These are phyloP conservation scores for Rhodosporidiobolus odoratus DNA, from an alignment of 768 basidiomycete species.

Conservation along the genomic window DNA sequence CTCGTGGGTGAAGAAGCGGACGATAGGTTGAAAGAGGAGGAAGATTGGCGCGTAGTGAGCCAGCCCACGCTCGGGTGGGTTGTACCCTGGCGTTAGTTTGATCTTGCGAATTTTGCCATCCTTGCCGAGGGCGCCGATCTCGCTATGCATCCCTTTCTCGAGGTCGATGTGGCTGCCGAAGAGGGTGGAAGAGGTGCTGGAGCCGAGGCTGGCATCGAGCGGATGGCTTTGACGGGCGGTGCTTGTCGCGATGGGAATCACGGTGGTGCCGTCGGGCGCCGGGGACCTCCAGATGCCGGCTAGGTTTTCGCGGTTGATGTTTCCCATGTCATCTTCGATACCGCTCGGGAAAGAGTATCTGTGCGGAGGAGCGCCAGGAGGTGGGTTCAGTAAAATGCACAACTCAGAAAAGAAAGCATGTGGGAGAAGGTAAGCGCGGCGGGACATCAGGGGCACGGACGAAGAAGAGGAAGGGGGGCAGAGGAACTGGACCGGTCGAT, in stretches of 20 bases:
- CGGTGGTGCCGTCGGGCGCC: slow-evolving; percentile 2
- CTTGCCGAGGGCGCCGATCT: neutral
- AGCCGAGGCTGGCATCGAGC: neutral
- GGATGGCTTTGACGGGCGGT: neutral
- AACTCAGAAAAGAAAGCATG: no score
- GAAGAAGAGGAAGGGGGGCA: no score
- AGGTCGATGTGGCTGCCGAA: slow-evolving; percentile 15
- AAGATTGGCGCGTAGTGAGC: slow-evolving; percentile 22
- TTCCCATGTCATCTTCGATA: slow-evolving; percentile 11
- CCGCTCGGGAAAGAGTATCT: slow-evolving; percentile 32
- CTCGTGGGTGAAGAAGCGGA: neutral
- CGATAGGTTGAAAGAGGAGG: slow-evolving; percentile 4
- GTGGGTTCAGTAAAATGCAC: no score
- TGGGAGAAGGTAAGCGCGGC: no score
- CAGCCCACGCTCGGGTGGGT: slow-evolving; percentile 6
- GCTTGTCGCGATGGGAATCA: slow-evolving; percentile 4
- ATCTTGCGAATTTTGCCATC: neutral
- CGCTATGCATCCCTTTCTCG: slow-evolving; percentile 11
- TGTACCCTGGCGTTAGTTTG: slow-evolving; percentile 14
- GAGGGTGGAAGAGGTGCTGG: neutral
- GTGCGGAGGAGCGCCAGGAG: neutral
- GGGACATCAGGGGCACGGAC: no score
- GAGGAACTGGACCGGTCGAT: no score
- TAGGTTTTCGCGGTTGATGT: neutral
- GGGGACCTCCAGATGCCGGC: slow-evolving; percentile 27